Evolutionary conservation across 805 yeast species (phyloP).

Genomic region (Blastobotrys attinorum): DNA sequence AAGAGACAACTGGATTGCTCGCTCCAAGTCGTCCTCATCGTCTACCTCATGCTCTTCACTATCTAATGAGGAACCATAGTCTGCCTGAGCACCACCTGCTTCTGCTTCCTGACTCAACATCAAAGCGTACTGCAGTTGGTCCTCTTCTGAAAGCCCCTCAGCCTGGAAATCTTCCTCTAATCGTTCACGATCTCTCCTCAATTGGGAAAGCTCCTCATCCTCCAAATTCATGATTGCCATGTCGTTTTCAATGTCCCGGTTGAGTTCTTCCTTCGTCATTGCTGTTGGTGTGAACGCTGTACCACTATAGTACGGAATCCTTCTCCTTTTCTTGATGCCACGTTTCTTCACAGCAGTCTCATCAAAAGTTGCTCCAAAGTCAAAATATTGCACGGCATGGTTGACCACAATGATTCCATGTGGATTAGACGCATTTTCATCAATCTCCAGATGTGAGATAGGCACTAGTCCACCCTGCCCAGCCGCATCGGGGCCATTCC

Average conservation of each 20-base stretch:
- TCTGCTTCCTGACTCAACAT: slow-evolving; percentile 22
- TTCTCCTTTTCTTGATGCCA: slow-evolving; percentile 16
- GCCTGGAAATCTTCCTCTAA: slow-evolving; percentile 6
- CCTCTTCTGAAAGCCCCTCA: slow-evolving; percentile 24
- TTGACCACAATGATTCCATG: slow-evolving; percentile 24
- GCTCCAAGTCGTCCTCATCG: slow-evolving; percentile 8
- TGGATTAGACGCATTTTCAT: slow-evolving; percentile 23
- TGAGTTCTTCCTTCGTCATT: slow-evolving; percentile 12
- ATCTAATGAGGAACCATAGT: background rate
- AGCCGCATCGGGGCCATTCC: slow-evolving; percentile 7
- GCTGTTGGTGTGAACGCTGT: slow-evolving; percentile 1
- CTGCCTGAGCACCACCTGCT: slow-evolving; percentile 1
- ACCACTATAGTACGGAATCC: slow-evolving; percentile 7
- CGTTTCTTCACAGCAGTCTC: slow-evolving; percentile 14
- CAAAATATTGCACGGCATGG: slow-evolving; percentile 24
- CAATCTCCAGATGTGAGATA: slow-evolving; percentile 22
- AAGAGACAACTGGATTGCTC: slow-evolving; percentile 15
- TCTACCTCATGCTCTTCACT: background rate
- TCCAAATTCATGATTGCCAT: slow-evolving; percentile 20
- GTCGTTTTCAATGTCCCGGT: slow-evolving; percentile 20
- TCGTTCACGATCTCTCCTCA: slow-evolving; percentile 11
- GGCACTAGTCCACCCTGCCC: slow-evolving; percentile 16
- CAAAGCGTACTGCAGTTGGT: slow-evolving; percentile 26
- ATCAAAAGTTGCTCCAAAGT: slow-evolving; percentile 22
- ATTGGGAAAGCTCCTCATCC: slow-evolving; percentile 13